Base-by-base conservation (phyloP, 345 rosid genomes). In the Sisymbrium altissimum region DNA sequence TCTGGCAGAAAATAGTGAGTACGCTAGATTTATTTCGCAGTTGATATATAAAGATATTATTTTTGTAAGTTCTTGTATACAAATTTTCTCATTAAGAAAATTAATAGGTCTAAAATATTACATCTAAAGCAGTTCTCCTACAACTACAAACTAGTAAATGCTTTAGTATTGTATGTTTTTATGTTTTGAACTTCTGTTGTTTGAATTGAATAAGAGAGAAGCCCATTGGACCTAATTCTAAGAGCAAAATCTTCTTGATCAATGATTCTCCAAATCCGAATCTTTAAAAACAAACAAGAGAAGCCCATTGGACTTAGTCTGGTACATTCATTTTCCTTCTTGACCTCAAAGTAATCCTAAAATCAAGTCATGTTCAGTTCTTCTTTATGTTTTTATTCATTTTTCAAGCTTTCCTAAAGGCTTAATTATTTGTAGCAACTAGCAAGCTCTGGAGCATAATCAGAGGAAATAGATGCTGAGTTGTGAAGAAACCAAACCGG, bases 271-370 rank as follows among this genome's bases (percentile, higher is more conserved):
- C 7, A 46, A 45, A 38, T 60, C 56, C 25, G 17, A 45, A 9
- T 11, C 13, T 25, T 2, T 0, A 70, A 18, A 60, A 49, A 4
- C 17, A 56, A 17, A 18, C 7, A 60, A 21, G 8, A 36, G 36
- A 62, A 72, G 69, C 69, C 76, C 44, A 50, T 3, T 52, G 63
- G 76, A 72, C 18, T n/a, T n/a, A n/a, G n/a, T n/a, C 44, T 23
- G 53, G 53, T 9, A 9, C 53, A 46, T 46, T 46, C 11, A 7
- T 8, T 46, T 8, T 46, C 11, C 21, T 46, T 21, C 2, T 46
- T 36, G 15, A 15, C 18, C 52, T 19, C 32, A 29, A 29, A 29
- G 32, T 29, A 29, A 2, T 29, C 32, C 32, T 23, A 29, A 4
- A 29, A 29, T 0, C 4, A 29, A 29, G 32, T 29, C 32, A 0